Evolutionary conservation across 495 filamentous ascomycete species (phyloP), one percentile per base, ranked within the genome.

Genomic region (Podospora anserina): DNA sequence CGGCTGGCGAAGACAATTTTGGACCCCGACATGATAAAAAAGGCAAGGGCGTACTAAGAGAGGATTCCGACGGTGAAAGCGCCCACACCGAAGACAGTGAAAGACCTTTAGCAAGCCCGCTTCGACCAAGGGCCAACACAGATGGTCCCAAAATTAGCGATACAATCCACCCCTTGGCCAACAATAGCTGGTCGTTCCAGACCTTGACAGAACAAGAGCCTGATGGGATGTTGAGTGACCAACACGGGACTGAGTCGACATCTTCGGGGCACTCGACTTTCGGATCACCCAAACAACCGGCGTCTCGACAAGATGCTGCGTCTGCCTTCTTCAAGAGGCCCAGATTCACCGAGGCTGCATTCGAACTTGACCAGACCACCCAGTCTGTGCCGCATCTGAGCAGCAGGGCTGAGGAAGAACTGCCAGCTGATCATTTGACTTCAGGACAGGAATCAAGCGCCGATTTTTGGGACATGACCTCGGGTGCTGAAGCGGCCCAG

Each of bases 121-220:
- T 64, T 63, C 67, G 71, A 39, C 78, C 76, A 0, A 71, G 84
- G 64, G 75, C 84, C 39, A 75, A 78, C 61, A 85, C 84, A 3
- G 84, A 85, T 61, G 84, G 84, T 7, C 83, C 79, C 4, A 74
- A 71, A 54, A 63, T 73, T 5, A 74, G 67, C 18, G 73, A 76
- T 30, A 65, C 61, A 0, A 74, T 79, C 39, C 81, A 83, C 44
- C 80, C 78, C 0, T 68, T 85, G 54, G 82, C 77, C 1, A 82
- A 82, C 66, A 83, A 85, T 71, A 85, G 74, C 63, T 87, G 84
- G 84, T 81, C 78, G 0, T 84, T 83, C 61, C 72, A 71, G 2
- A 66, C 76, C 27, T 55, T 79, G 2, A 72, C 77, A 2, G 61
- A 28, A 11, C 66, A 72, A 32, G 63, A 28, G 5, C 32, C 53